phyloP scores from a whole-genome alignment of 352 stramenopile species.

The Globisporangium nagaii region DNA sequence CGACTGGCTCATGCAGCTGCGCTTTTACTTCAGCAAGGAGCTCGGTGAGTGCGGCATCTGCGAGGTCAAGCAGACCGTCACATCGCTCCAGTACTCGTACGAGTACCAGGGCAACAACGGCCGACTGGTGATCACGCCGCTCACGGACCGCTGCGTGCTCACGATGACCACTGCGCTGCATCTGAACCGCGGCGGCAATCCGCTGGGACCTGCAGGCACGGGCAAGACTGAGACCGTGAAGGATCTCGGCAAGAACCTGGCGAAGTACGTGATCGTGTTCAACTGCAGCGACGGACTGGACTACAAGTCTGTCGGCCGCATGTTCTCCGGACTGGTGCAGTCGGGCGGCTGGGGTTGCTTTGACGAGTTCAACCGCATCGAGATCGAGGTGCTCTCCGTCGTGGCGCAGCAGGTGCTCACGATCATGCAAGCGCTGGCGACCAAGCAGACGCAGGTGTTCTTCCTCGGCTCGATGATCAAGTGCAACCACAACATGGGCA shows the following conservation, averaged over 20 bases:
- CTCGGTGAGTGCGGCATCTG: constrained; percentile 75
- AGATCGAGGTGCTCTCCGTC: constrained; percentile 93
- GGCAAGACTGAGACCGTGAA: constrained; percentile 95
- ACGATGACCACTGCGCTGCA: constrained; percentile 92
- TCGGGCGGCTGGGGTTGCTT: constrained; percentile 93
- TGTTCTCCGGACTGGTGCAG: constrained; percentile 92
- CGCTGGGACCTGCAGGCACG: constrained; percentile 87
- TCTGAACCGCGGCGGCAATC: constrained; percentile 89
- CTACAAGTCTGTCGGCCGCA: constrained; percentile 92
- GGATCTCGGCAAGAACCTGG: constrained; percentile 91
- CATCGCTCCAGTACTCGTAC: constrained; percentile 81
- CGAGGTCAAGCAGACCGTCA: constrained; percentile 85
- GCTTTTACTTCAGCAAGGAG: constrained; percentile 86
- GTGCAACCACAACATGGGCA: constrained; percentile 87
- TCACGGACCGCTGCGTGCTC: constrained; percentile 91
- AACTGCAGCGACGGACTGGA: constrained; percentile 94
- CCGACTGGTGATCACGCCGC: constrained; percentile 89
- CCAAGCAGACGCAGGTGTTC: constrained; percentile 67
- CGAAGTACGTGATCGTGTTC: constrained; percentile 94
- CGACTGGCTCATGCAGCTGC: constrained; percentile 86
- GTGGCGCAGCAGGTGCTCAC: constrained; percentile 90
- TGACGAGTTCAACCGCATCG: constrained; percentile 96
- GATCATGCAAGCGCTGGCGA: constrained; percentile 84
- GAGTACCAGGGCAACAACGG: constrained; percentile 87
- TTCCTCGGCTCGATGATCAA: constrained; percentile 85